Conservation (phyloP, 208 protist genomes). For the Trypanosoma mega region DNA sequence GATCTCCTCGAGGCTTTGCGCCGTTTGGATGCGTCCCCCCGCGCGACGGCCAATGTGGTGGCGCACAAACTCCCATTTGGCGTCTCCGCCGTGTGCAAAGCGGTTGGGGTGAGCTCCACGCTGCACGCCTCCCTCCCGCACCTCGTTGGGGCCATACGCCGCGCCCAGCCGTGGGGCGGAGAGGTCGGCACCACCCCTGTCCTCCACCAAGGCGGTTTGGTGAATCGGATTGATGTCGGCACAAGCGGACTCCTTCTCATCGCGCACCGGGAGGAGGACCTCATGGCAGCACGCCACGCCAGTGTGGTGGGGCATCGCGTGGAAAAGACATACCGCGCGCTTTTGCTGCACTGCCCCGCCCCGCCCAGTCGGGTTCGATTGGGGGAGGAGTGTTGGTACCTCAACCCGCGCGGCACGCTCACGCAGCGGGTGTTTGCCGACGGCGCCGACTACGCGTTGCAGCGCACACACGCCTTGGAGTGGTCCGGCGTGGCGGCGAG, state of each 20-base stretch:
- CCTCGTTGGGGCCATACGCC: constrained; percentile 39
- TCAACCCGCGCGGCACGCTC: constrained; percentile 34
- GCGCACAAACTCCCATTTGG: constrained; percentile 49
- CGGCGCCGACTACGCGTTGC: constrained; percentile 27
- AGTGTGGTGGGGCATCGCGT: constrained; percentile 39
- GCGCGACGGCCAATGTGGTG: constrained; percentile 15
- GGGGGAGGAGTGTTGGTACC: constrained; percentile 33
- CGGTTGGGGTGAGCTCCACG: constrained; percentile 56
- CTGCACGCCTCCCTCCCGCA: constrained; percentile 52
- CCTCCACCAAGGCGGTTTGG: constrained; percentile 67
- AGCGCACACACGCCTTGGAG: constrained; percentile 7
- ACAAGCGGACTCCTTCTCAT: constrained; percentile 76
- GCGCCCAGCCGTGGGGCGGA: constrained; percentile 43
- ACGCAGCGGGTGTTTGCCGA: constrained; percentile 35
- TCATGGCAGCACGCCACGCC: constrained; percentile 33
- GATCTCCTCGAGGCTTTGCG: constrained; percentile 29
- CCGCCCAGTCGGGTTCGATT: constrained; percentile 22
- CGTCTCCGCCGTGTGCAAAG: constrained; percentile 64
- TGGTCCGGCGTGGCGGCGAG: constrained; percentile 4
- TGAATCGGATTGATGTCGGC: constrained; percentile 84
- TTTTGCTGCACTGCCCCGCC: constrained; percentile 50
- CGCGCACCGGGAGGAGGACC: constrained; percentile 21
- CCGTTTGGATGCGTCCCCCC: constrained; percentile 10
- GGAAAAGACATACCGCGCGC: constrained; percentile 60
- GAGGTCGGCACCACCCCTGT: constrained; percentile 23